phyloP scores from a whole-genome alignment of 441 rosid genomes.

The Adansonia grandidieri region DNA sequence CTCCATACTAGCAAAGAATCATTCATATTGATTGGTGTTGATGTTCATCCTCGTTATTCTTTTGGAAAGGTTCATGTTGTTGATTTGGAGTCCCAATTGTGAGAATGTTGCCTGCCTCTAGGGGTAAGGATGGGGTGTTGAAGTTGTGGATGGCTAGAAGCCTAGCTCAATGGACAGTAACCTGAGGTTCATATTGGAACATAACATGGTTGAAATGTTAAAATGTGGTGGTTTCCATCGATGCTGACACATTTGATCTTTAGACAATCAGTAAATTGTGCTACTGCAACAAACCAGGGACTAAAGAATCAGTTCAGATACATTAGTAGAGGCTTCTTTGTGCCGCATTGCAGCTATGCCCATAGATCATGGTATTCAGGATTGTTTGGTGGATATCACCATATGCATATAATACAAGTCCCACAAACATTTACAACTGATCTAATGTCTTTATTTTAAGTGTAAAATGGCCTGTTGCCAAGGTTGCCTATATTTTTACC shows the following conservation, averaged over 20 bases:
- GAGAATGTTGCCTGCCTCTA: conserved; percentile 88
- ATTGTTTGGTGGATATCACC: not conserved
- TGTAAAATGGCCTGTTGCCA: not conserved
- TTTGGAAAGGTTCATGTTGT: conserved; percentile 74
- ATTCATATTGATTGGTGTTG: not conserved
- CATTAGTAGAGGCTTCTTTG: not conserved
- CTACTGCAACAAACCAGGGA: too few species aligned
- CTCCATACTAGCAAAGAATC: not conserved
- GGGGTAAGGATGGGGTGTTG: conserved; percentile 88
- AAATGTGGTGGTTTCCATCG: not conserved
- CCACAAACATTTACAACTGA: not conserved
- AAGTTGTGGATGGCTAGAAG: conserved; percentile 86
- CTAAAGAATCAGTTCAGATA: not conserved
- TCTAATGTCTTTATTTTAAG: not conserved
- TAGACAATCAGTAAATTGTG: not conserved
- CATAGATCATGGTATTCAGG: not conserved
- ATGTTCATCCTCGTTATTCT: conserved; percentile 11
- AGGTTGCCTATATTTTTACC: not conserved
- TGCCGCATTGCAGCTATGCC: not conserved
- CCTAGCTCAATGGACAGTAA: not conserved
- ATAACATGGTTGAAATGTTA: not conserved
- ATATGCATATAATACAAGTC: too few species aligned
- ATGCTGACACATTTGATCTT: not conserved
- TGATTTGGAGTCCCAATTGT: conserved; percentile 98
- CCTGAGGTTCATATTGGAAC: not conserved